A percentile compares a stretch with the other conserved stretches of the same genome.
phyloP scores from a whole-genome alignment of 768 basidiomycete species.

The Xerocomellus dryophilus region DNA sequence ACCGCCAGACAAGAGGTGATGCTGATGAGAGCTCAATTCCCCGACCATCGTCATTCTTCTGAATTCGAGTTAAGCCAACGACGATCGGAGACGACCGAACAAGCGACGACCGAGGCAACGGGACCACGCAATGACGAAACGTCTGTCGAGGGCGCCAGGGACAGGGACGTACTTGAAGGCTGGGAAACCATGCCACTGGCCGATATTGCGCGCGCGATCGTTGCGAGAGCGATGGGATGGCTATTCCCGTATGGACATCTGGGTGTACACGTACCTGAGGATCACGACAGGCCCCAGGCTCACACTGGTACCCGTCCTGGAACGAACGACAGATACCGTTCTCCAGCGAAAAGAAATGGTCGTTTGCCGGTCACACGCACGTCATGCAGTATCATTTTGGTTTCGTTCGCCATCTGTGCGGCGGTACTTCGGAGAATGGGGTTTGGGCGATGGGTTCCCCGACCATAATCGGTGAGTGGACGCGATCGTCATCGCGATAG shows the following conservation, averaged over 20 bases:
- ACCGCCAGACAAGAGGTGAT: constrained; percentile 14
- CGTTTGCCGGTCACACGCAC: constrained; percentile 8
- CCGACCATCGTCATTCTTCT: background rate
- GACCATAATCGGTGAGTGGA: constrained; percentile 18
- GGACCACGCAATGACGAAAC: background rate
- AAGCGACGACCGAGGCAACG: background rate
- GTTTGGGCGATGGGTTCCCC: constrained; percentile 23
- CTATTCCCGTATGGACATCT: constrained; percentile 19
- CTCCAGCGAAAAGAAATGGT: constrained; percentile 6
- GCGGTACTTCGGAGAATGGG: constrained; percentile 26
- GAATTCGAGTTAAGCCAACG: background rate
- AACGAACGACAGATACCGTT: background rate
- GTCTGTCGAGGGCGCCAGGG: background rate
- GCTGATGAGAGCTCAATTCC: background rate
- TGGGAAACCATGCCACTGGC: constrained; percentile 9
- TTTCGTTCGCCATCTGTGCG: constrained; percentile 30
- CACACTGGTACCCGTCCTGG: background rate
- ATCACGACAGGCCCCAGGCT: background rate
- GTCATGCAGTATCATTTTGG: constrained; percentile 22
- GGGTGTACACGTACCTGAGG: background rate
- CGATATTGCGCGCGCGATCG: constrained; percentile 15
- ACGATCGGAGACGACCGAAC: background rate
- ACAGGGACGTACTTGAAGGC: background rate
- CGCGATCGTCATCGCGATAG: background rate
- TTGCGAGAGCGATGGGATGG: constrained; percentile 23